phyloP scores from a whole-genome alignment of 768 basidiomycete genomes.

The Mrakia blollopis region DNA sequence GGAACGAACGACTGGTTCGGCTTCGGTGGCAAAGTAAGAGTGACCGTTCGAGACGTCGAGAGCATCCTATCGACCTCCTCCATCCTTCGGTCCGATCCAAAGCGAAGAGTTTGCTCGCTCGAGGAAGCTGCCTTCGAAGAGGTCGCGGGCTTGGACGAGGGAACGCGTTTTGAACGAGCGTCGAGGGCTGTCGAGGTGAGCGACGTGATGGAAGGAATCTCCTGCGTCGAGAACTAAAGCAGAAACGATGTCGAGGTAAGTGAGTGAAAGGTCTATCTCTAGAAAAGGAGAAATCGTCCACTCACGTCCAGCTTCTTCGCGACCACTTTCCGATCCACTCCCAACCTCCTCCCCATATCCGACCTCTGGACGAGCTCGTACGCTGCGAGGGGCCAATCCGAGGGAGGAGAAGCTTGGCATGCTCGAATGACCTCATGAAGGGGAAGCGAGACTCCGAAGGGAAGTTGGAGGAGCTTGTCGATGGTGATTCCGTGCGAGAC shows the following conservation, averaged over 20 bases:
- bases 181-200: neutral
- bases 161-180: neutral
- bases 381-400: conserved; percentile 64
- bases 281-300: neutral
- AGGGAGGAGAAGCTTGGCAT: conserved; percentile 71
- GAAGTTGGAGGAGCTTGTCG: conserved; percentile 38
- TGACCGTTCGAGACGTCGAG: conserved; percentile 67
- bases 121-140: neutral
- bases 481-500: conserved; percentile 33
- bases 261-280: neutral
- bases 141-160: neutral
- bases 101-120: conserved; percentile 49
- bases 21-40: conserved; percentile 61
- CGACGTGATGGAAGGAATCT: neutral
- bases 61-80: conserved; percentile 90
- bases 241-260: neutral
- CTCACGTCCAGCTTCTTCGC: neutral
- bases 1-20: conserved; percentile 62
- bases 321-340: neutral
- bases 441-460: conserved; percentile 50
- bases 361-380: conserved; percentile 55
- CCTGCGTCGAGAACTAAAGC: neutral
- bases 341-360: conserved; percentile 1
- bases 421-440: conserved; percentile 77
- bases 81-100: conserved; percentile 80